phyloP scores from a whole-genome alignment of 495 filamentous ascomycete genomes.

The Talaromyces ruber region DNA sequence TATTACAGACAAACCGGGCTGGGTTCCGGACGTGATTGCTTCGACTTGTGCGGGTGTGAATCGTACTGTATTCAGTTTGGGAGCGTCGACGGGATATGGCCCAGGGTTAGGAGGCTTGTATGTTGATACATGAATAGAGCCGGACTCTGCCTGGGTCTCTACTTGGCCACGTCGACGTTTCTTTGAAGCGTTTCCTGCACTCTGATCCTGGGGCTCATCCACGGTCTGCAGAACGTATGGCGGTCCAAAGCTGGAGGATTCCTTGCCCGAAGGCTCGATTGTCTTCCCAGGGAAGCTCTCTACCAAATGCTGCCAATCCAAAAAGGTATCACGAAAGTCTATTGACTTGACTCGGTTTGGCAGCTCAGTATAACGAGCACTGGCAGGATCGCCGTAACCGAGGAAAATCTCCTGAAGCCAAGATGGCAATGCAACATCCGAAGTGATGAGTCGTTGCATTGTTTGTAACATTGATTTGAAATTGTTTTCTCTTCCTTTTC shows the following conservation, averaged over 20 bases:
- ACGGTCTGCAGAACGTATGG: slow-evolving; percentile 73
- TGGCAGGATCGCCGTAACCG: slow-evolving; percentile 86
- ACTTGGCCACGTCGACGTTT: slow-evolving; percentile 73
- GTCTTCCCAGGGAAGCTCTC: slow-evolving; percentile 79
- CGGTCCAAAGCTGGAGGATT: slow-evolving; percentile 67
- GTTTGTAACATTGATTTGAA: slow-evolving; percentile 92
- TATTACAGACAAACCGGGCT: slow-evolving; percentile 90
- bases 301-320: slow-evolving; percentile 90
- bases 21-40: slow-evolving; percentile 87
- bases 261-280: slow-evolving; percentile 65
- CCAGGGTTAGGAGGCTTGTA: slow-evolving; percentile 88
- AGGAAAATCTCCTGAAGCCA: slow-evolving; percentile 98
- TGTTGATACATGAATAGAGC: slow-evolving; percentile 73
- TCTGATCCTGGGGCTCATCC: slow-evolving; percentile 34
- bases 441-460: slow-evolving; percentile 76
- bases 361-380: slow-evolving; percentile 77
- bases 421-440: slow-evolving; percentile 75
- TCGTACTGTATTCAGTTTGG: slow-evolving; percentile 71
- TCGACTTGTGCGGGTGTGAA: slow-evolving; percentile 91
- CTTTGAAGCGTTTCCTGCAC: slow-evolving; percentile 51
- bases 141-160: slow-evolving; percentile 50
- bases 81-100: slow-evolving; percentile 83
- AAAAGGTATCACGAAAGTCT: slow-evolving; percentile 89
- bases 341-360: slow-evolving; percentile 66
- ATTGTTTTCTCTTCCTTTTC: slow-evolving; percentile 88